These are phyloP conservation scores for Aspergillus cejpii DNA, from an alignment of 2,329 filamentous ascomycete species.

Conservation along the genomic window DNA sequence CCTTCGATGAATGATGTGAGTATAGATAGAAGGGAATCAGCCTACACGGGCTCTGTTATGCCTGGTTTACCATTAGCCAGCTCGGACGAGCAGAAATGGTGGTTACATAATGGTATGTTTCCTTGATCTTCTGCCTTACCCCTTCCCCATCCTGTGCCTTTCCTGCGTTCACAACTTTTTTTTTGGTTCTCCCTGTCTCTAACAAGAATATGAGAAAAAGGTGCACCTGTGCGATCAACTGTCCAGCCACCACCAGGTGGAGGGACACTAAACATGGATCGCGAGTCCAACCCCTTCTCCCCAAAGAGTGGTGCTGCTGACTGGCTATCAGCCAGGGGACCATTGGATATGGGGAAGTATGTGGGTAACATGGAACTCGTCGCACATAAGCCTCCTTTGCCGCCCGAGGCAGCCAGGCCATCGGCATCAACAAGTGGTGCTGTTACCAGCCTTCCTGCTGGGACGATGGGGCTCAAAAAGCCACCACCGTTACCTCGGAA, in stretches of 20 bases:
- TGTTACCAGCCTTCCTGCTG: too few species aligned
- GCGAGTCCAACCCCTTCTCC: constrained; percentile 75
- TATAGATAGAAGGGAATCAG: constrained; percentile 63
- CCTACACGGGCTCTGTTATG: constrained; percentile 75
- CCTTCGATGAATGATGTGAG: constrained; percentile 29
- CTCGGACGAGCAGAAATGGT: constrained; percentile 58
- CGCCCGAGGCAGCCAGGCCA: constrained; percentile 21
- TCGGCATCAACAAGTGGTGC: too few species aligned
- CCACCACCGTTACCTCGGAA: constrained; percentile 59
- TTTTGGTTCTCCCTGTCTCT: background rate
- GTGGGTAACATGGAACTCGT: constrained; percentile 2
- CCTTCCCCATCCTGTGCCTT: too few species aligned
- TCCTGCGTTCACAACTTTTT: background rate
- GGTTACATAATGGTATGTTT: constrained; percentile 53
- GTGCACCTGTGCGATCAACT: constrained; percentile 66
- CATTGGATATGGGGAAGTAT: constrained; percentile 11
- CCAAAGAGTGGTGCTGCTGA: constrained; percentile 68
- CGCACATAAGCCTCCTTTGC: constrained; percentile 19
- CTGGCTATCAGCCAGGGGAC: constrained; percentile 56
- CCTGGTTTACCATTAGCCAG: constrained; percentile 63
- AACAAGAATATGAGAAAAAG: constrained; percentile 30
- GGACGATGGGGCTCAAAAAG: constrained; percentile 24
- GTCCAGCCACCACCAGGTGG: constrained; percentile 59
- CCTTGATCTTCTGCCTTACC: constrained; percentile 1
- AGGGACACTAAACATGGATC: constrained; percentile 63